Conservation (phyloP, 257 asterid genomes). For the Fraxinus excelsior region DNA sequence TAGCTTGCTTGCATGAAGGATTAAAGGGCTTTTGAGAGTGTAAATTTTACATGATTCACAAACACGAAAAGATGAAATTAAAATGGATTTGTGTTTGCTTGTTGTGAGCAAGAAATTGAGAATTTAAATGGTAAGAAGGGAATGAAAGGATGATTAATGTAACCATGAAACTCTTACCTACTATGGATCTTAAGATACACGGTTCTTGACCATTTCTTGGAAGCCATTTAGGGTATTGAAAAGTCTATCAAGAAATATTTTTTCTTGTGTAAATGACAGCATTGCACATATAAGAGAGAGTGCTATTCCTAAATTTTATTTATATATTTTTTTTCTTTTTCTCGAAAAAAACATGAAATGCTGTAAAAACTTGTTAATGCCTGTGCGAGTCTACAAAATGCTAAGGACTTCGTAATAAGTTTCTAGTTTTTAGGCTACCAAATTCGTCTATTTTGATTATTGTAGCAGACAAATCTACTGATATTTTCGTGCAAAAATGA, state of each 20-base stretch:
- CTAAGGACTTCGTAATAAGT: too few species aligned
- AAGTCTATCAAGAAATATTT: conserved; percentile 25
- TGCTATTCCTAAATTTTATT: too few species aligned
- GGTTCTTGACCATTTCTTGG: conserved; percentile 39
- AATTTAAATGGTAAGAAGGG: conserved; percentile 34
- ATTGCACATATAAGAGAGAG: background rate
- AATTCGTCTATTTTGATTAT: too few species aligned
- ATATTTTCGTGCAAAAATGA: too few species aligned
- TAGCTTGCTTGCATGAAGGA: conserved; percentile 27
- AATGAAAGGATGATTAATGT: conserved; percentile 17
- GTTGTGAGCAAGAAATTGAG: conserved; percentile 39
- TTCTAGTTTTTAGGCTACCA: too few species aligned
- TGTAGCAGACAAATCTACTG: too few species aligned
- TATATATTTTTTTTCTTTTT: too few species aligned
- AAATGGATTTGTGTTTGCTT: conserved; percentile 31
- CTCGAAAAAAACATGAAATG: too few species aligned
- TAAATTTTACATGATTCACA: background rate
- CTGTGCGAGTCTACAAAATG: too few species aligned
- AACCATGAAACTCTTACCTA: conserved; percentile 60
- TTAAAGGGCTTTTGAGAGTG: conserved; percentile 16
- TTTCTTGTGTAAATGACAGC: background rate
- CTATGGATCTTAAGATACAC: conserved; percentile 62
- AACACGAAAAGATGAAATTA: too few species aligned
- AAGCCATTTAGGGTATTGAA: background rate
- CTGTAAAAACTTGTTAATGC: too few species aligned